Base-by-base conservation (phyloP, 2,329 filamentous ascomycete genomes). In the Claviceps sp. region DNA sequence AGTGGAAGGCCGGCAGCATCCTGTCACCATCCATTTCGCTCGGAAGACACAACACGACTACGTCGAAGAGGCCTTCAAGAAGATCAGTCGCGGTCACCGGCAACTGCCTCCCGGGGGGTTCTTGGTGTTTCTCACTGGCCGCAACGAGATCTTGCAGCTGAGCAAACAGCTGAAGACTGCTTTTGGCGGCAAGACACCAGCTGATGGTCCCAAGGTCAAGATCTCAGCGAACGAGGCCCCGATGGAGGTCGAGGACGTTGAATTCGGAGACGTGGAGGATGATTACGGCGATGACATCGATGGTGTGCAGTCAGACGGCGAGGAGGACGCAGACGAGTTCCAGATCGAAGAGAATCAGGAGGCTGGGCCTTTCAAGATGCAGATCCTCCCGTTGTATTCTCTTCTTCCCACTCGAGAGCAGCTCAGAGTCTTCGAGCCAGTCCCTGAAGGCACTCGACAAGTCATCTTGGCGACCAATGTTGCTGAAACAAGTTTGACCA, bases 381-480 rank as follows among this genome's bases (percentile, higher is more conserved):
- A 96, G 59, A 80, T 97, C 8, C 70, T 98, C n/a, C 91, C 93
- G 0, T 78, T 98, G 0, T 98, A 95, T 68, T 97, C 93, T 2
- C 79, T 96, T 50, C 73, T 98, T 1, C 88, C 91, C 0, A 95
- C 90, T 2, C 85, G 83, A 58, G 89, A 97, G 61, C 93, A 98
- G 68, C 77, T 96, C 63, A 81, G 82, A 53, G 88, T 98, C 9
- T 98, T 98, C 60, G 85, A 95, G 56, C 76, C 84, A 0, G 80
- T 87, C 0, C 90, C 91, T 0, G 85, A 90, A 51, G 86, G 86
- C 16, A 86, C 86, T 8, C 82, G 93, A 8, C 77, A 93, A 23
- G 86, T 98, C 49, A 85, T 98, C 4, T 71, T 98, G 42, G 89
- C 93, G 0, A 98, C 93, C 44, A 98, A 98, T 66, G 88, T 98